These are phyloP conservation scores for Cicer yamashitae DNA, from an alignment of 306 rosid species.

Conservation along the genomic window DNA sequence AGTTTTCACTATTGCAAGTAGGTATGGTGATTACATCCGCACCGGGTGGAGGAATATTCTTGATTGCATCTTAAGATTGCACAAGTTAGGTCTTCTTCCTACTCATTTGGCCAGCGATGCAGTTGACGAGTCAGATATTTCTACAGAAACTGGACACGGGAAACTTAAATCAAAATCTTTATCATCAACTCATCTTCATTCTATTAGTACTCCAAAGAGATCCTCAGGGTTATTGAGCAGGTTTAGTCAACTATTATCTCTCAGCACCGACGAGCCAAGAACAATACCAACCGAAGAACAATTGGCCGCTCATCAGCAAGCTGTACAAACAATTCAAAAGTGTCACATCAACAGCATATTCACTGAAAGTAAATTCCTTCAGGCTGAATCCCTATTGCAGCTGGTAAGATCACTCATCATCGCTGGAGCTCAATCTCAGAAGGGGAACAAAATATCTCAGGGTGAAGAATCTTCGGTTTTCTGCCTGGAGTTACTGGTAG, in stretches of 20 bases:
- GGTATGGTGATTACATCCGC: slow-evolving; percentile 93
- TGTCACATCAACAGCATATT: slow-evolving; percentile 94
- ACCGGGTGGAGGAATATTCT: slow-evolving; percentile 98
- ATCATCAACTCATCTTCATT: slow-evolving; percentile 75
- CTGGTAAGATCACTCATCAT: slow-evolving; percentile 87
- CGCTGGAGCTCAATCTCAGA: slow-evolving; percentile 92
- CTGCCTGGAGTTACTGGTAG: slow-evolving; percentile 91
- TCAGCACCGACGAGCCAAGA: slow-evolving; percentile 94
- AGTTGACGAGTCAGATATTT: slow-evolving; percentile 82
- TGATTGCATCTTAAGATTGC: slow-evolving; percentile 90
- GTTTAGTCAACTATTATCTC: slow-evolving; percentile 96
- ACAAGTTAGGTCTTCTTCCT: slow-evolving; percentile 97
- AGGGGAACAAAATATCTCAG: slow-evolving; percentile 79
- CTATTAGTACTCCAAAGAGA: slow-evolving; percentile 88
- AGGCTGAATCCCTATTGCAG: slow-evolving; percentile 91
- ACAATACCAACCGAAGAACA: slow-evolving; percentile 97
- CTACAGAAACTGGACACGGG: slow-evolving; percentile 75
- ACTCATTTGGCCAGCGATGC: slow-evolving; percentile 97
- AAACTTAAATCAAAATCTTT: slow-evolving; percentile 77
- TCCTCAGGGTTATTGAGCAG: slow-evolving; percentile 97
- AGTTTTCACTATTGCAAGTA: slow-evolving; percentile 91
- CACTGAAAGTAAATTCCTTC: slow-evolving; percentile 93
- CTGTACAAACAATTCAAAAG: slow-evolving; percentile 86
- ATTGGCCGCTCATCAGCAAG: slow-evolving; percentile 95
- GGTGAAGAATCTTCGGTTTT: slow-evolving; percentile 97